These are phyloP conservation scores for Phytophthora crassamura DNA, from an alignment of 352 stramenopile species.

Conservation along the genomic window DNA sequence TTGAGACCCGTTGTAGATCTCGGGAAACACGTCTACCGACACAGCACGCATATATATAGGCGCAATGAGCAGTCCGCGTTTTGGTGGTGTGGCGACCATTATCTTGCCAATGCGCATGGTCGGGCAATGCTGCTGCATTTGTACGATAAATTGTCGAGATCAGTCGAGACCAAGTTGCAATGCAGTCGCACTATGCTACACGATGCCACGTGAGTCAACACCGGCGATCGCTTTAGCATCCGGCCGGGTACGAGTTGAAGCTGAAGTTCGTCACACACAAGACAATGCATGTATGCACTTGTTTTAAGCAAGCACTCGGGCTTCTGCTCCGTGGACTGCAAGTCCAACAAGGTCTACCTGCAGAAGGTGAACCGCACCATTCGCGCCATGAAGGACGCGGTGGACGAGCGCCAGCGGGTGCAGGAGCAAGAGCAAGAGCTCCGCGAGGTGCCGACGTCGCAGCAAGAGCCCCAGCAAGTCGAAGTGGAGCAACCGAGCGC, in stretches of 20 bases:
- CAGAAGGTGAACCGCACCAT: conserved; percentile 84
- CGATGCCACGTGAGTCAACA: conserved; percentile 9
- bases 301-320: conserved; percentile 72
- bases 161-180: conserved; percentile 1
- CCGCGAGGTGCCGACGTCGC: conserved; percentile 23
- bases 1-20: too few species aligned
- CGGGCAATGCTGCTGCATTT: conserved; percentile 3
- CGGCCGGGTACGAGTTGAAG: too few species aligned
- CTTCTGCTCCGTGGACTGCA: conserved; percentile 90
- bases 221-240: too few species aligned
- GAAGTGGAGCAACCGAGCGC: conserved; percentile 17
- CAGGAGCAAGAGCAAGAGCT: conserved; percentile 32
- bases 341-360: conserved; percentile 86
- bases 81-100: neutral
- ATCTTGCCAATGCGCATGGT: conserved; percentile 3
- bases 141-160: too few species aligned
- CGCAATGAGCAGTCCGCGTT: too few species aligned
- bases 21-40: too few species aligned
- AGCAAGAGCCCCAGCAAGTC: conserved; percentile 27
- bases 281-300: too few species aligned
- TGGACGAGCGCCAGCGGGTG: conserved; percentile 54
- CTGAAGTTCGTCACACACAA: too few species aligned
- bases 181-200: neutral
- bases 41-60: too few species aligned
- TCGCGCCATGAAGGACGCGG: conserved; percentile 73